A percentile compares a stretch with the other conserved stretches of the same genome.
These are phyloP conservation scores for Dipteronia dyeriana DNA, from an alignment of 345 rosid species.

Conservation along the genomic window DNA sequence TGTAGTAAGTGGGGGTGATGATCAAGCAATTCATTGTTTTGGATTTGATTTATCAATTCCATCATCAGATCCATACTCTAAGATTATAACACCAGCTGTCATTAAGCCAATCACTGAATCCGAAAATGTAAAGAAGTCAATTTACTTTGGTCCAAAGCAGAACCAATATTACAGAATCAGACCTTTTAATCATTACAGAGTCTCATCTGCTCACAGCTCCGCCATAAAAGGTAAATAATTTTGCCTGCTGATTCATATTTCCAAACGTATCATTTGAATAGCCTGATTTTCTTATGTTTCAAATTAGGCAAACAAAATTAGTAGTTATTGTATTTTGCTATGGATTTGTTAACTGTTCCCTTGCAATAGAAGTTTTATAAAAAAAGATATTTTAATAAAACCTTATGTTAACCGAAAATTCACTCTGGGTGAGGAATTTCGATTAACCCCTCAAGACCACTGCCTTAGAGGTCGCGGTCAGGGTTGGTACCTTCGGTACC, in stretches of 20 bases:
- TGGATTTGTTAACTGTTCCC: background rate
- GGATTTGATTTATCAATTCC: constrained; percentile 37
- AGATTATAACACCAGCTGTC: constrained; percentile 19
- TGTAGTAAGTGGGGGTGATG: constrained; percentile 91
- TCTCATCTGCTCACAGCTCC: constrained; percentile 78
- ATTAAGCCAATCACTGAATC: constrained; percentile 20
- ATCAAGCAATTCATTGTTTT: constrained; percentile 80
- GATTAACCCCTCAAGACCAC: no score
- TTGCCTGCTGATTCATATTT: background rate
- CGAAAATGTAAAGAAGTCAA: constrained; percentile 21
- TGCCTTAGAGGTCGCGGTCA: no score
- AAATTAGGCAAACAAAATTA: background rate
- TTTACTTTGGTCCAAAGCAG: constrained; percentile 29
- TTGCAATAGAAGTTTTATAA: background rate
- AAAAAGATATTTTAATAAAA: background rate
- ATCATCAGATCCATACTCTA: constrained; percentile 22
- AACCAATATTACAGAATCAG: constrained; percentile 40
- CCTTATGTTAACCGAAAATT: no score
- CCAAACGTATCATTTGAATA: constrained; percentile 1
- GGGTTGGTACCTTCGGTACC: no score
- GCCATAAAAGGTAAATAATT: constrained; percentile 74
- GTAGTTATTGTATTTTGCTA: background rate
- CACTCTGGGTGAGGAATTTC: no score
- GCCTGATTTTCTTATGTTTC: constrained; percentile 1
- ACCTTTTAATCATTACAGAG: constrained; percentile 42